Percentiles rank a stretch among this genome's conserved stretches.
These are phyloP conservation scores for Euphorbia peplus DNA, from an alignment of 345 rosid species.

Conservation along the genomic window DNA sequence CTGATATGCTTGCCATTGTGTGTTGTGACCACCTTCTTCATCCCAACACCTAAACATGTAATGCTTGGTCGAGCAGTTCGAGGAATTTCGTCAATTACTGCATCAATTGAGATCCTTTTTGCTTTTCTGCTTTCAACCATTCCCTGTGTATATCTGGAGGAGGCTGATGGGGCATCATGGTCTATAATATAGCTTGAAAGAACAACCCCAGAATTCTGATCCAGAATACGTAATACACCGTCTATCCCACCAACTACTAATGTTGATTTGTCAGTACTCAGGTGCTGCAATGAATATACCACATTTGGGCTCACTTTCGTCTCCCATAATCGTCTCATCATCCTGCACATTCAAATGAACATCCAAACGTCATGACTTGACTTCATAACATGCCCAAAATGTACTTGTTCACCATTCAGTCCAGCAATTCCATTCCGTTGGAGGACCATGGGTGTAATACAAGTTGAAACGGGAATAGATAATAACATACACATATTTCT, in stretches of 20 bases:
- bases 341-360: slow-evolving; percentile 40
- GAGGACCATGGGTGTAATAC: too few relatives aligned
- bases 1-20: slow-evolving; percentile 61
- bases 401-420: background rate
- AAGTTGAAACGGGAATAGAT: too few relatives aligned
- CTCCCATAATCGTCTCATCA: slow-evolving; percentile 70
- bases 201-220: slow-evolving; percentile 63
- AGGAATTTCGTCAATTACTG: slow-evolving; percentile 45
- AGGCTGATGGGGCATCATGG: slow-evolving; percentile 20
- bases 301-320: slow-evolving; percentile 72
- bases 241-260: slow-evolving; percentile 85
- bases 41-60: slow-evolving; percentile 76
- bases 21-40: slow-evolving; percentile 71
- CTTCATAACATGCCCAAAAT: background rate
- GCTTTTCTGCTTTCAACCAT: slow-evolving; percentile 46
- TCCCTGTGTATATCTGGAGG: slow-evolving; percentile 22
- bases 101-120: slow-evolving; percentile 38
- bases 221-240: slow-evolving; percentile 65
- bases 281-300: slow-evolving; percentile 63
- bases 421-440: too few relatives aligned
- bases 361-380: too few relatives aligned
- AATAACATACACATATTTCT: too few relatives aligned
- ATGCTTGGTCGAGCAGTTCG: slow-evolving; percentile 58
- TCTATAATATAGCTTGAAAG: slow-evolving; percentile 51
- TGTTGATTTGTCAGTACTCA: slow-evolving; percentile 46